Base-by-base conservation (phyloP, 1,284 basidiomycete genomes). In the Naganishia sp. region DNA sequence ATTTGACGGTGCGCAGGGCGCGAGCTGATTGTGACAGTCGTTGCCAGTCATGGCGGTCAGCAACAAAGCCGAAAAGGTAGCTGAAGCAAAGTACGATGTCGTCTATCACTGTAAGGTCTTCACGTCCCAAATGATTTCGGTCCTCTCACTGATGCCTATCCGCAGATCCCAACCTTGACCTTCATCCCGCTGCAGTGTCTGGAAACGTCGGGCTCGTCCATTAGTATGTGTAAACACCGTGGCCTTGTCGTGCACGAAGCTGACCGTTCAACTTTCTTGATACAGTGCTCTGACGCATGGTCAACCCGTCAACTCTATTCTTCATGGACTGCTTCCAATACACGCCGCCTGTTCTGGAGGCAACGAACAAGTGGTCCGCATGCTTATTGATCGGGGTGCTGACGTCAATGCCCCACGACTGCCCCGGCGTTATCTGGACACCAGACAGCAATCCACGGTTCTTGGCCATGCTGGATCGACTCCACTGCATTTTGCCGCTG, bases 401-500 rank as follows among this genome's bases (percentile, higher is more conserved):
- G 93, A 97, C 76, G 92, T 95, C 49, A 95, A 96, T 79, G 91
- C 91, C 9, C 88, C 90, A 11, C 73, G 80, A 49, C 65, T 77
- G 50, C 90, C 91, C 23, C 84, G 89, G 67, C 86, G 89, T 65
- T 93, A 92, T 78, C 83, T 79, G 75, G 88, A 90, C 75, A 87
- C 78, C 23, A 69, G 33, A 42, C 65, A 66, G 25, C 42, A 50
- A 36, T 39, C 53, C 23, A 54, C 55, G n/a, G 28, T 65, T n/a
- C 44, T 63, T 45, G 39, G 23, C 85, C 86, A 16, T 18, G 15
- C 74, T 79, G 92, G 92, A 21, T 91, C 91, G 1, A 94, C 92
- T 0, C 90, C 93, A 0, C 85, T 96, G n/a, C 93, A 96, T 75
- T 96, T 95, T 76, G 93, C 93, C 6, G 88, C 92, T 33, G 92